Conservation (phyloP, 2,329 filamentous ascomycete species). For the Knufia fluminis region DNA sequence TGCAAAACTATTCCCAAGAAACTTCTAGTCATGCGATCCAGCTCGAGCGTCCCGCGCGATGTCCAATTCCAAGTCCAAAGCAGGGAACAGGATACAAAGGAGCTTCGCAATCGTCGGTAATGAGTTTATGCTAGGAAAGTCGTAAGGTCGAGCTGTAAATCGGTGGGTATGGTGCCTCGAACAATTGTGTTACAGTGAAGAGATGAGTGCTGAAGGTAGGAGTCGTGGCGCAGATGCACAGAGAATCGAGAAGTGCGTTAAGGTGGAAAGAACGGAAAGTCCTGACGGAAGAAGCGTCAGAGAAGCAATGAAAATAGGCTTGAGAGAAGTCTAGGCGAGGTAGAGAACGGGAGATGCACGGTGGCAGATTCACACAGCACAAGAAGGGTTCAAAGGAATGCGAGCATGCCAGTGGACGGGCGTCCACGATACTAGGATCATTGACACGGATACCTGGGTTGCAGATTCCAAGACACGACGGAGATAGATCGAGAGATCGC, state of each 20-base stretch:
- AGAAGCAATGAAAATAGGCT: background rate
- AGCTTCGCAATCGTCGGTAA: background rate
- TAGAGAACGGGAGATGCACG: background rate
- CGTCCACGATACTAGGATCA: background rate
- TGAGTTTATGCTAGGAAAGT: background rate
- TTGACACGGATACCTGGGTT: conserved; percentile 2
- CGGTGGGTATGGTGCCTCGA: background rate
- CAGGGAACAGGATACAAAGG: background rate
- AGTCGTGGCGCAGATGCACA: conserved; percentile 1
- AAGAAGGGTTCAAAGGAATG: background rate
- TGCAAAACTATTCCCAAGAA: background rate
- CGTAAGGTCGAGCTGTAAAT: background rate
- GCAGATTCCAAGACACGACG: conserved; percentile 11
- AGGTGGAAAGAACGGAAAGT: conserved; percentile 7
- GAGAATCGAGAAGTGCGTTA: background rate
- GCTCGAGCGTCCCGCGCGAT: conserved; percentile 9
- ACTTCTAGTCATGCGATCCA: background rate
- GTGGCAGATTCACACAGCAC: background rate
- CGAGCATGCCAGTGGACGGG: background rate
- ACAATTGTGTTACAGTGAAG: background rate
- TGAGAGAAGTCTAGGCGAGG: conserved; percentile 9
- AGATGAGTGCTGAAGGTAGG: background rate
- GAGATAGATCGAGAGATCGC: conserved; percentile 24
- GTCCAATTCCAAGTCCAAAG: background rate
- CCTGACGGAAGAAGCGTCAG: conserved; percentile 4